These are phyloP conservation scores for Agrocybe pediades DNA, from an alignment of 768 basidiomycete genomes.

Conservation along the genomic window DNA sequence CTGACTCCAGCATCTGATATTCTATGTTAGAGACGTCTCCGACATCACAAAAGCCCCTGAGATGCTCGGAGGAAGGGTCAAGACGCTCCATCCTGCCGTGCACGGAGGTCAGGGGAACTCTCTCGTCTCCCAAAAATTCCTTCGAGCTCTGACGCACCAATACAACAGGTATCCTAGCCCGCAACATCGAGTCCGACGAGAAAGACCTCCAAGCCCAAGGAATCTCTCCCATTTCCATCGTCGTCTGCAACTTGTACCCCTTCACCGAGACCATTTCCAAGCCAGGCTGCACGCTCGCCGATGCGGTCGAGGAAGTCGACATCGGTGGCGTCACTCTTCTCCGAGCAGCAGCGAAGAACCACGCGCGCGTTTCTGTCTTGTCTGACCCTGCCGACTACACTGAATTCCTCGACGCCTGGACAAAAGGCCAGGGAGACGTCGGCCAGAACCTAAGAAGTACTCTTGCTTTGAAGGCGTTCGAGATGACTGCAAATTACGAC, in stretches of 20 bases:
- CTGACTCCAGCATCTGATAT: not conserved
- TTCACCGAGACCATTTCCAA: conserved; percentile 90
- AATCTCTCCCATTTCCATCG: conserved; percentile 93
- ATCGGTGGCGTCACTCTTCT: conserved; percentile 98
- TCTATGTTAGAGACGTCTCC: conserved; percentile 86
- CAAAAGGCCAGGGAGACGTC: conserved; percentile 72
- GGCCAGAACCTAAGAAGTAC: conserved; percentile 70
- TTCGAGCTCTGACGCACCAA: conserved; percentile 4
- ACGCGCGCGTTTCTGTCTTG: conserved; percentile 86
- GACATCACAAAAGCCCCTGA: conserved; percentile 98
- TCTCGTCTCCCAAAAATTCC: not conserved
- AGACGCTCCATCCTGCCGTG: conserved; percentile 96
- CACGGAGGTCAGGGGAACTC: conserved; percentile 74
- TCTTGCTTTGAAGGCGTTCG: conserved; percentile 95
- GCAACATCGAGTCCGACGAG: conserved; percentile 88
- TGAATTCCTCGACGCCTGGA: conserved; percentile 79
- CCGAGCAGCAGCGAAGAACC: conserved; percentile 98
- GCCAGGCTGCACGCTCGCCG: conserved; percentile 86
- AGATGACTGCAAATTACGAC: conserved; percentile 94
- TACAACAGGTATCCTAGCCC: conserved; percentile 86
- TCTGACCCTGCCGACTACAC: conserved; percentile 89
- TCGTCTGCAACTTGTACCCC: conserved; percentile 99
- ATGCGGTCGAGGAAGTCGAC: conserved; percentile 97
- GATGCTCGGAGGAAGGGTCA: conserved; percentile 98
- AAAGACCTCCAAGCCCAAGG: conserved; percentile 79